Base-by-base conservation (phyloP, 192 early-diverging fungal species). In the Mortierella claussenii region DNA sequence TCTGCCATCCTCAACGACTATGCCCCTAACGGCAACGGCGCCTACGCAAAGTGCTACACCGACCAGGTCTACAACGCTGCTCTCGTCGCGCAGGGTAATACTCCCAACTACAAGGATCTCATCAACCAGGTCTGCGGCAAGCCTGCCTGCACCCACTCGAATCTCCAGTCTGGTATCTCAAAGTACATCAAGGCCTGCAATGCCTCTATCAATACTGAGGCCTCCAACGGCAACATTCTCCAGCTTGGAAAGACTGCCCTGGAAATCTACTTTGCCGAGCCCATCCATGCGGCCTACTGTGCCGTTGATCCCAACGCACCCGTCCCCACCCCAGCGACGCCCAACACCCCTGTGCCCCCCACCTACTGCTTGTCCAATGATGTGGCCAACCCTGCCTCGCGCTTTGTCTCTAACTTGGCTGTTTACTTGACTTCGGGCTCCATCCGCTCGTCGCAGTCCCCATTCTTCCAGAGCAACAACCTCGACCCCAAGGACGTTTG, bases 11-110 rank as follows among this genome's bases (percentile, higher is more conserved):
- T 71, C 27, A 44, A 42, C 55, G 54, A 71, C 54, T 71, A 64
- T 28, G 31, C 44, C 20, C 60, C 46, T 10, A 15, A 23, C 12
- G 7, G 23, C 33, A 28, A 15, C 40, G 69, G 69, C 15, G 27
- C 26, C 4, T 71, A 58, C 69, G 45, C 60, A 56, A 71, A 71
- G 60, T 71, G 69, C 60, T 71, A 51, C 47, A 71, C 69, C 37
- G 61, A 64, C 6, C 60, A 51, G 45, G 60, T 71, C 37, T 71
- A 71, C 55, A 71, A 60, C 69, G 21, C 27, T 30, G 69, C 52
- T 23, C 36, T 70, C 2, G 60, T 71, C 54, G 47, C 27, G 18
- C 42, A 23, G 3, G 58, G 60, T 31, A 24, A 28, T 33, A 32
- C 31, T 32, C 69, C 69, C 42, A 43, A 71, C 60, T 71, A 58